Evolutionary conservation across 2,329 filamentous ascomycete species (phyloP), one percentile per base, ranked within the genome.

Genomic region (Claviceps quebecensis): DNA sequence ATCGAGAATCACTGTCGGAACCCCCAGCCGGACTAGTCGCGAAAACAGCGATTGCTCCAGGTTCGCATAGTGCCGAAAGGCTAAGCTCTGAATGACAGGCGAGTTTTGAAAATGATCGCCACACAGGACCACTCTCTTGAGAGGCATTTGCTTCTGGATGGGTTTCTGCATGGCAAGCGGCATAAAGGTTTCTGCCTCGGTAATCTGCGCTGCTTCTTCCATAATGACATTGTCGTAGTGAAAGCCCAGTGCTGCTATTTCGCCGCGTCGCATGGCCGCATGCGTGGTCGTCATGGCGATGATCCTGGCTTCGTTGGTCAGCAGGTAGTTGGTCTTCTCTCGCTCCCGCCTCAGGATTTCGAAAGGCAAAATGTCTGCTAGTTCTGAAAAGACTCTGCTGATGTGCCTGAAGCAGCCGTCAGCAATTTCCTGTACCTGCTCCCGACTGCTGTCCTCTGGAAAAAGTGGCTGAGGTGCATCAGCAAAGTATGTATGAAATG

Each of bases 231-330:
- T 98, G 71, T 97, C 90, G 61, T 98, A 98, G 59, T 88, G 87
- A 69, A 98, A 98, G 16, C 90, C 90, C n/a, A 97, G 76, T 16
- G 80, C 77, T 1, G 88, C 85, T 59, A 98, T 97, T 61, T 97
- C 91, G 56, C 87, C 82, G 56, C 91, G 77, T 55, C 89, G 82
- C 77, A 98, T 98, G 1, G 93, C 93, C 4, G 93, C 94, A 66
- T 98, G 93, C 0, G 94, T 98, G 4, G 90, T 94, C 17, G 93
- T 98, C 94, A 98, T 98, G 53, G 93, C 94, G 57, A 98, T 84
- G 56, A 98, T 93, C 38, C 93, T 84, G n/a, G 94, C 94, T 68
- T 97, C 91, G 61, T 89, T 96, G 5, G 89, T 85, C 37, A 98
- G 78, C 5, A 98, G 80, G 62, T 98, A 98, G 66, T 97, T 97